phyloP scores from a whole-genome alignment of 768 basidiomycete genomes.

The Lanmaoa rubissima region DNA sequence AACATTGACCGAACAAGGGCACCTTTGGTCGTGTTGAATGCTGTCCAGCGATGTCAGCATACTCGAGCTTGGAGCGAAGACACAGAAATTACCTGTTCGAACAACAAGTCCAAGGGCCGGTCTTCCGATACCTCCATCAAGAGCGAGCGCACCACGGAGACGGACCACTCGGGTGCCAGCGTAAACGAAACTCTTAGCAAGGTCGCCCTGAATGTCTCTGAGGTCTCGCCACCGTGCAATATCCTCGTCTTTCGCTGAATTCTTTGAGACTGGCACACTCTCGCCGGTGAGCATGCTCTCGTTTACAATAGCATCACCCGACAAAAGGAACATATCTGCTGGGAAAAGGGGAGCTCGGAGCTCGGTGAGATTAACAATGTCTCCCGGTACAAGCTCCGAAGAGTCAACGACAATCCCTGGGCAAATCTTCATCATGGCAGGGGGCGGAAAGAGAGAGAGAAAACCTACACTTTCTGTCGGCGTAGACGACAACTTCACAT shows the following conservation, averaged over 20 bases:
- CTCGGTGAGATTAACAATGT: conserved; percentile 85
- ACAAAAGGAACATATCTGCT: conserved; percentile 87
- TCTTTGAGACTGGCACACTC: conserved; percentile 94
- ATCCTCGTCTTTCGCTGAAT: conserved; percentile 77
- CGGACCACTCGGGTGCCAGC: conserved; percentile 90
- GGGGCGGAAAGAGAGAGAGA: neutral
- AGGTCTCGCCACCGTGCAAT: conserved; percentile 67
- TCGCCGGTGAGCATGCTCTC: conserved; percentile 99
- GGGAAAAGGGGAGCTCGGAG: conserved; percentile 74
- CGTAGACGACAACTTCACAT: conserved; percentile 69
- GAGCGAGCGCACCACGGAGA: conserved; percentile 60
- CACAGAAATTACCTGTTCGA: conserved; percentile 64
- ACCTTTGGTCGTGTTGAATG: conserved; percentile 97
- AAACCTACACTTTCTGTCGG: conserved; percentile 68
- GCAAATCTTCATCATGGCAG: conserved; percentile 1
- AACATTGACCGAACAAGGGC: conserved; percentile 95
- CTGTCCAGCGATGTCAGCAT: conserved; percentile 35
- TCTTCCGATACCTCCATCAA: conserved; percentile 49
- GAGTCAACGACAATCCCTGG: conserved; percentile 76
- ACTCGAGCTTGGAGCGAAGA: neutral
- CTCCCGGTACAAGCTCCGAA: conserved; percentile 82
- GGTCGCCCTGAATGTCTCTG: conserved; percentile 57
- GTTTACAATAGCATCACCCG: conserved; percentile 96
- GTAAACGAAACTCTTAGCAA: conserved; percentile 82
- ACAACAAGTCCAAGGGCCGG: conserved; percentile 83